These are phyloP conservation scores for Mycena sanguinolenta DNA, from an alignment of 768 basidiomycete genomes.

Conservation along the genomic window DNA sequence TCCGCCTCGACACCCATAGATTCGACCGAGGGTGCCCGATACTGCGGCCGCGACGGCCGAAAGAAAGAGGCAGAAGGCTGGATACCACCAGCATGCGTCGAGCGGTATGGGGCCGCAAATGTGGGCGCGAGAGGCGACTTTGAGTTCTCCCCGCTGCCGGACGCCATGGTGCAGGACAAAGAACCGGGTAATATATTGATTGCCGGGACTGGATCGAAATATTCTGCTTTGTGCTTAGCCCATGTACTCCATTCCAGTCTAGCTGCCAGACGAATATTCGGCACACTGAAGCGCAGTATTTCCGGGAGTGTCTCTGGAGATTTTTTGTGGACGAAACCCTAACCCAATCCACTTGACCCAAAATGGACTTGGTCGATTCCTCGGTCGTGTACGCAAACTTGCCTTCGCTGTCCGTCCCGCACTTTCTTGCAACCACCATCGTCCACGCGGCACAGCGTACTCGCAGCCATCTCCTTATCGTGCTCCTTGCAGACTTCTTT, in stretches of 20 bases:
- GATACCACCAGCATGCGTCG: constrained; percentile 80
- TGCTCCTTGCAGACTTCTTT: constrained; percentile 77
- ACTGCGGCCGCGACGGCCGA: constrained; percentile 72
- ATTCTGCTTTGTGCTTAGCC: too few species aligned
- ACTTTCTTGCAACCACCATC: constrained; percentile 69
- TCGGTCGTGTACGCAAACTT: constrained; percentile 70
- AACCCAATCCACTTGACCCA: background rate
- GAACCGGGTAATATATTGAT: too few species aligned
- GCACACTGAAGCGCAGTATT: too few species aligned
- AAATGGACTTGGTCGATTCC: constrained; percentile 35
- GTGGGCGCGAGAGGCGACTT: constrained; percentile 32
- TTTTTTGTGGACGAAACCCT: too few species aligned
- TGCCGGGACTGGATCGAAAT: too few species aligned
- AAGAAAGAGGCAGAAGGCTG: constrained; percentile 87
- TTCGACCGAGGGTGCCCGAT: constrained; percentile 57
- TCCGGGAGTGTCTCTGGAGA: too few species aligned
- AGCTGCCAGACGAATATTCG: too few species aligned
- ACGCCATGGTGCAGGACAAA: background rate
- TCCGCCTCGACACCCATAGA: constrained; percentile 51
- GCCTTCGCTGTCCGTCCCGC: constrained; percentile 62
- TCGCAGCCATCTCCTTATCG: constrained; percentile 65
- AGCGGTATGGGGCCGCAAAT: constrained; percentile 30
- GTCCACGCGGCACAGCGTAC: constrained; percentile 63
- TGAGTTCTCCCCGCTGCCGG: constrained; percentile 6
- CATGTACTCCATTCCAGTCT: too few species aligned